These are phyloP conservation scores for Calonectria hawksworthii DNA, from an alignment of 2,329 filamentous ascomycete genomes.

Conservation along the genomic window DNA sequence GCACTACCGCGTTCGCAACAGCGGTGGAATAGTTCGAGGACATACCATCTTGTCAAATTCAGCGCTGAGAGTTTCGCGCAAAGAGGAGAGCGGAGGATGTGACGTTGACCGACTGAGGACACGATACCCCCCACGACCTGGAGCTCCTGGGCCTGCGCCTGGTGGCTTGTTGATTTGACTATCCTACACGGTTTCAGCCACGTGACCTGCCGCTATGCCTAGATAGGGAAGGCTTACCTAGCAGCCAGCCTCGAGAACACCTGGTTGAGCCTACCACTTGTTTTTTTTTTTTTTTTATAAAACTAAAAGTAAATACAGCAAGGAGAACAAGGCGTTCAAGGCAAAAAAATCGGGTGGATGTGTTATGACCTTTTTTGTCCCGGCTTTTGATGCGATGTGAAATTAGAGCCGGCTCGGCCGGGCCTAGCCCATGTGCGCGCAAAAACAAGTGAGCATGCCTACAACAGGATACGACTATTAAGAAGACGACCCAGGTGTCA, in stretches of 20 bases:
- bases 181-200: too few relatives aligned
- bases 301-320: too few relatives aligned
- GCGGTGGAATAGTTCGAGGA: not conserved
- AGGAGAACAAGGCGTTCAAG: constrained; percentile 54
- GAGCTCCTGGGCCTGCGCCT: constrained; percentile 41
- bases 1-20: not conserved
- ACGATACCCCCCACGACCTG: constrained; percentile 46
- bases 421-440: not conserved
- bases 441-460: not conserved
- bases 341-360: constrained; percentile 46
- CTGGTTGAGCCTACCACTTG: too few relatives aligned
- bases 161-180: too few relatives aligned
- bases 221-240: too few relatives aligned
- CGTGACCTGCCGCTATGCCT: too few relatives aligned
- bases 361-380: constrained; percentile 39
- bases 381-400: constrained; percentile 30
- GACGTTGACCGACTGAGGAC: constrained; percentile 44
- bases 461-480: not conserved
- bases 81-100: constrained; percentile 32
- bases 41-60: constrained; percentile 44
- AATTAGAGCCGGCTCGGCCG: not conserved
- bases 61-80: constrained; percentile 32
- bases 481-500: constrained; percentile 4
- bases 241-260: too few relatives aligned
- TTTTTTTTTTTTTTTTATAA: too few relatives aligned